These are phyloP conservation scores for Anisodus acutangulus DNA, from an alignment of 257 asterid species.

Conservation along the genomic window DNA sequence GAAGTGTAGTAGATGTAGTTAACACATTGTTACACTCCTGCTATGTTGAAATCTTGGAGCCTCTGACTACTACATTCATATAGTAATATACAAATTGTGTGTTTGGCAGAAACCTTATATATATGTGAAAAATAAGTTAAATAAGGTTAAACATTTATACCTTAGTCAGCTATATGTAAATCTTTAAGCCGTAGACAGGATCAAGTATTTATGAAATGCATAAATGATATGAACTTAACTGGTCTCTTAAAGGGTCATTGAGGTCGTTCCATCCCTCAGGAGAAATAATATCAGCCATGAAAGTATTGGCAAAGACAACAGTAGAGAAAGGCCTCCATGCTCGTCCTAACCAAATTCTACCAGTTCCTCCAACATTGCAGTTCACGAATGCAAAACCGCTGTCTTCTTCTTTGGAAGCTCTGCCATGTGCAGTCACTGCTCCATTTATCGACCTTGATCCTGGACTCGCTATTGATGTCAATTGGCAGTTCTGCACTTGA, in stretches of 20 bases:
- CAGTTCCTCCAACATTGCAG: conserved; percentile 81
- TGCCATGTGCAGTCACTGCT: conserved; percentile 86
- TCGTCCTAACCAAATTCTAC: conserved; percentile 90
- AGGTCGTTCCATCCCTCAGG: conserved; percentile 94
- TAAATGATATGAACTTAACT: conserved; percentile 43
- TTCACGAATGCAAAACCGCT: conserved; percentile 77
- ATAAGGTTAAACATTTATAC: too few species aligned
- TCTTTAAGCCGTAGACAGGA: not conserved
- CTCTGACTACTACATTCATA: too few species aligned
- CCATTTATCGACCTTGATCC: conserved; percentile 67
- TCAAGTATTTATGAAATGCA: not conserved
- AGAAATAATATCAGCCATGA: conserved; percentile 78
- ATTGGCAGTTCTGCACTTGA: conserved; percentile 54
- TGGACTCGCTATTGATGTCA: conserved; percentile 82
- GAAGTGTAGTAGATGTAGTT: too few species aligned
- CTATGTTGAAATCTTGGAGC: too few species aligned
- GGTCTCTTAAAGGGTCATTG: conserved; percentile 86
- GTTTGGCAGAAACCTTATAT: too few species aligned
- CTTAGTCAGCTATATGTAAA: too few species aligned
- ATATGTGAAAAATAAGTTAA: too few species aligned
- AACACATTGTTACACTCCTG: too few species aligned
- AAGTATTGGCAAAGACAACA: conserved; percentile 64
- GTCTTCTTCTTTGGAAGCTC: conserved; percentile 79
- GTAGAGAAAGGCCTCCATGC: conserved; percentile 97
- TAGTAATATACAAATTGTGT: too few species aligned